Evolutionary conservation across 345 rosid genomes (phyloP).

Genomic region (Dimocarpus longan): DNA sequence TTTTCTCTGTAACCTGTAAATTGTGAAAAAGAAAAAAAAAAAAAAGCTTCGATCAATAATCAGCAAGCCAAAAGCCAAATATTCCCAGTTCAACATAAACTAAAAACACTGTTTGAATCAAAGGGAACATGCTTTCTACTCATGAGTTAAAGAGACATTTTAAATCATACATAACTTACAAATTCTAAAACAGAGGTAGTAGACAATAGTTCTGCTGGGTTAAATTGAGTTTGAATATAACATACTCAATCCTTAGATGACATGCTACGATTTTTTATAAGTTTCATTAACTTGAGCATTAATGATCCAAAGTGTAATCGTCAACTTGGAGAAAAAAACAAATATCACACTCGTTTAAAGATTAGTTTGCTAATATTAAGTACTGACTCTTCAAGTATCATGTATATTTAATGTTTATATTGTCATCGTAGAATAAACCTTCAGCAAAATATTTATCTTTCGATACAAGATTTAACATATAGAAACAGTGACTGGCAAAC

Average conservation of each 20-base stretch:
- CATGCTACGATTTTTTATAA: not conserved
- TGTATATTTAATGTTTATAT: not conserved
- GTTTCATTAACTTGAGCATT: not conserved
- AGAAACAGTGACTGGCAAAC: too few relatives aligned
- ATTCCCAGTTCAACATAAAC: not conserved
- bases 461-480: not conserved
- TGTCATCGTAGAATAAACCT: not conserved
- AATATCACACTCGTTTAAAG: not conserved
- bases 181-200: not conserved
- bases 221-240: not conserved
- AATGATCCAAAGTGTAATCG: not conserved
- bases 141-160: not conserved
- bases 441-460: not conserved
- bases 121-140: not conserved
- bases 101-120: not conserved
- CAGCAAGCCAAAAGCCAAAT: not conserved
- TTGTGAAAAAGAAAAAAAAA: constrained; percentile 9
- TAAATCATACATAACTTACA: not conserved
- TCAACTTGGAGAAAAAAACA: not conserved
- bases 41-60: constrained; percentile 1
- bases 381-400: not conserved
- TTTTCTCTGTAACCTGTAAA: constrained; percentile 71
- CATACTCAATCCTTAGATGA: not conserved
- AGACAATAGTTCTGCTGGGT: not conserved
- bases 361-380: not conserved